Conservation (phyloP, 1,284 basidiomycete species). For the Ganoderma leucocontextum region DNA sequence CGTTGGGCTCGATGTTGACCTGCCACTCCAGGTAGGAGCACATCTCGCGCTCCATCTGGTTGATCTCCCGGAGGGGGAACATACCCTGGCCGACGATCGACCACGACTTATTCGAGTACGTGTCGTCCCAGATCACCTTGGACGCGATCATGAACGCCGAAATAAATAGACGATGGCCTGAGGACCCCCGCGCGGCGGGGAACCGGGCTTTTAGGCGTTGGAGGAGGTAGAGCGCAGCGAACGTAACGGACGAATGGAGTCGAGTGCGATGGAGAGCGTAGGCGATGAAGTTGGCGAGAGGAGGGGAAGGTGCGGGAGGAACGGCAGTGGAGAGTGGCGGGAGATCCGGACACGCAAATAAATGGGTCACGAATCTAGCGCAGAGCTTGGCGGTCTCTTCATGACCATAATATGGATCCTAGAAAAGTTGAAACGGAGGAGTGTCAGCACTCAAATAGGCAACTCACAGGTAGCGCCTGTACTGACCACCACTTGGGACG, state of each 20-base stretch:
- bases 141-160: conserved; percentile 94
- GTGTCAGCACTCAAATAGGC: not conserved
- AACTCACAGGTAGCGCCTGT: not conserved
- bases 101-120: conserved; percentile 97
- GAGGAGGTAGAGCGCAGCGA: conserved; percentile 85
- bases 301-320: conserved; percentile 58
- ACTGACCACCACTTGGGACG: not conserved
- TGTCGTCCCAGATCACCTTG: conserved; percentile 96
- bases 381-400: conserved; percentile 70
- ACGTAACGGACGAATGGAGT: conserved; percentile 83
- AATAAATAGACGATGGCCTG: conserved; percentile 90
- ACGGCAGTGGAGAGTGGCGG: conserved; percentile 43
- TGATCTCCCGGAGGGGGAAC: conserved; percentile 91
- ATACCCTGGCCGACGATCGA: conserved; percentile 92
- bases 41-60: conserved; percentile 97
- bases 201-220: conserved; percentile 91
- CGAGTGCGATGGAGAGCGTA: conserved; percentile 92
- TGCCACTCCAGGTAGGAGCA: conserved; percentile 94
- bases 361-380: conserved; percentile 80
- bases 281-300: conserved; percentile 84
- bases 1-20: conserved; percentile 76
- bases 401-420: conserved; percentile 84
- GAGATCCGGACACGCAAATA: conserved; percentile 77
- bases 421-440: not conserved
- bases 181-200: conserved; percentile 92